A percentile compares a stretch with the other conserved stretches of the same genome.
Conservation (phyloP, 2,329 filamentous ascomycete genomes). For the Epicoccum sorghinum region DNA sequence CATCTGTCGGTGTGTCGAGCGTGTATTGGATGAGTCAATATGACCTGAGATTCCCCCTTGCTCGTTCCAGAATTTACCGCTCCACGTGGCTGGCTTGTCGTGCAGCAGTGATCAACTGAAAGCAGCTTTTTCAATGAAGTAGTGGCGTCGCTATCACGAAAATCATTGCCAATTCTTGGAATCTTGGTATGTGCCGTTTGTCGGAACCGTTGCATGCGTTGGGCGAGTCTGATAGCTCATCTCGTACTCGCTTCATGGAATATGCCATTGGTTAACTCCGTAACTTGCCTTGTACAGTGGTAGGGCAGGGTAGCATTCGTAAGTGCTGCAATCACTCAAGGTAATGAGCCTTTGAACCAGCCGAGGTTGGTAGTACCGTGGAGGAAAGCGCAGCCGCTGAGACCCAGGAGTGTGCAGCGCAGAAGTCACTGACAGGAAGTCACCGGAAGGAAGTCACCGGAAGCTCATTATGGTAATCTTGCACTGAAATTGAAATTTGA, state of each 20-base stretch:
- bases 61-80: neutral
- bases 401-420: too few relatives aligned
- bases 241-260: slow-evolving; percentile 1
- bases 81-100: neutral
- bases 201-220: neutral
- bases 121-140: neutral
- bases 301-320: neutral
- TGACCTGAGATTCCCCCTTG: neutral
- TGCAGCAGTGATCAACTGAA: slow-evolving; percentile 1
- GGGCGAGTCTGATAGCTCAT: neutral
- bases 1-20: neutral
- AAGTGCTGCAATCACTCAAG: neutral
- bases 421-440: too few relatives aligned
- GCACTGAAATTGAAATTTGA: slow-evolving; percentile 18
- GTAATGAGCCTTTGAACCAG: too few relatives aligned
- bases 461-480: too few relatives aligned
- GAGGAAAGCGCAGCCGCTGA: too few relatives aligned
- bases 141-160: neutral
- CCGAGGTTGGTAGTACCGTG: too few relatives aligned
- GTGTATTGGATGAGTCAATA: neutral
- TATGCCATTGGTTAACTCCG: neutral
- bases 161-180: too few relatives aligned
- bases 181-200: too few relatives aligned
- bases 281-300: neutral
- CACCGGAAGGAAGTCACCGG: neutral